Conservation (phyloP, 345 rosid species). For the Kandelia obovata region DNA sequence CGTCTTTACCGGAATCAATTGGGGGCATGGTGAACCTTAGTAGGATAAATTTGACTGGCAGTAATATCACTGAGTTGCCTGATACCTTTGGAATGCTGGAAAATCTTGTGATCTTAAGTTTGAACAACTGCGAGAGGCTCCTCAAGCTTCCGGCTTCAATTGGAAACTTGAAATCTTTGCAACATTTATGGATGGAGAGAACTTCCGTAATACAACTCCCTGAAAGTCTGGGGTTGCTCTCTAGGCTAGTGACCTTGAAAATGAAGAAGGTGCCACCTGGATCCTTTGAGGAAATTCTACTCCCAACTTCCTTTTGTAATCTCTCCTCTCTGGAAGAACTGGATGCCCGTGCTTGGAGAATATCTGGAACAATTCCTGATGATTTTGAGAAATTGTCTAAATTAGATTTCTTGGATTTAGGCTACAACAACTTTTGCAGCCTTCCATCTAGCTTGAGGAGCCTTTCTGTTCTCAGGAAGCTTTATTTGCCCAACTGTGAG, state of each 20-base stretch:
- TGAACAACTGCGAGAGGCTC: constrained; percentile 35
- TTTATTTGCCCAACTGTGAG: constrained; percentile 30
- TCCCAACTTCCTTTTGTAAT: constrained; percentile 37
- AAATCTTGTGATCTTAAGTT: constrained; percentile 32
- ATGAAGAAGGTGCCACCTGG: constrained; percentile 36
- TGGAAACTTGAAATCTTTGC: constrained; percentile 37
- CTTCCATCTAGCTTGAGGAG: constrained; percentile 49
- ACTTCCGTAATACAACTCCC: constrained; percentile 44
- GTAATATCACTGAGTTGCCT: constrained; percentile 39
- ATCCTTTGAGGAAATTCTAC: neutral
- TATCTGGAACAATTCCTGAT: constrained; percentile 43
- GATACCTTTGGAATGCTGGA: constrained; percentile 50
- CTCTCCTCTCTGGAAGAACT: constrained; percentile 37
- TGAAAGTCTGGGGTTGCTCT: constrained; percentile 40
- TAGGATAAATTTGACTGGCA: constrained; percentile 16
- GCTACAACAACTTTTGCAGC: constrained; percentile 36
- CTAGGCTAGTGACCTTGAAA: constrained; percentile 31
- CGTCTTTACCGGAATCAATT: constrained; percentile 36
- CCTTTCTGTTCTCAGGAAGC: constrained; percentile 35
- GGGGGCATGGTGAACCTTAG: constrained; percentile 39
- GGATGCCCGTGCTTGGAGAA: constrained; percentile 45
- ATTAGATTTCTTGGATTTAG: constrained; percentile 32
- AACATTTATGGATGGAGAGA: constrained; percentile 33
- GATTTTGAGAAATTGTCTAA: constrained; percentile 44
- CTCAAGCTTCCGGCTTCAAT: constrained; percentile 42